Base-by-base conservation (phyloP, 179 eudicot genomes). In the Amaranthus tricolor region DNA sequence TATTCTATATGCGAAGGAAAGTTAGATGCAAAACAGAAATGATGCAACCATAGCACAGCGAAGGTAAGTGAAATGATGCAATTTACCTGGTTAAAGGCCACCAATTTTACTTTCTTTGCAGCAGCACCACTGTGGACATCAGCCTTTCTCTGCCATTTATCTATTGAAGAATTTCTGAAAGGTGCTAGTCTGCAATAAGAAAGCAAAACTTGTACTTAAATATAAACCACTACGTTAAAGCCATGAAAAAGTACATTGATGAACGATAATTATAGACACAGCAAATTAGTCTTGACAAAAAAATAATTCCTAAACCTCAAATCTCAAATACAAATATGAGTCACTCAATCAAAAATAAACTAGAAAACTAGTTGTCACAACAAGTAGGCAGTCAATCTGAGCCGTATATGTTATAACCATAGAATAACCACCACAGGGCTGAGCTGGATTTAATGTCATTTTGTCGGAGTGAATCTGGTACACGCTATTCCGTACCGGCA, bases 61-160 rank as follows among this genome's bases (percentile, higher is more conserved):
- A 50, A 52, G 62, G 52, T 62, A 61, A 77, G 75, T 21, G 17
- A 55, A 59, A 50, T 50, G 68, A 54, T 19, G 49, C 72, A 74
- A 54, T 19, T 49, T 73, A 94, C 98, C 98, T 94, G 97, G 79
- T 92, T 94, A 76, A 94, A 94, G 7, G 98, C 98, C 67, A 90
- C 85, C 60, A 92, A 80, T 74, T 88, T 94, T 67, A 89, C 85
- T 79, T 86, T 94, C 67, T 91, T 88, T 58, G 90, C 96, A 75
- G 92, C 97, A 78, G 96, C 97, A 78, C 98, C 98, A 74, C 90
- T 89, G 40, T 89, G 89, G 81, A 94, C 96, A 79, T 94, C 93
- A 79, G 96, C 87, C 86, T 90, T 92, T 84, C 98, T 90, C 82
- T 94, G 98, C 98, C 98, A 94, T 84, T 89, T 92, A 85, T 94